Conservation (phyloP, 352 stramenopile species). For the Phytophthora hybrid region DNA sequence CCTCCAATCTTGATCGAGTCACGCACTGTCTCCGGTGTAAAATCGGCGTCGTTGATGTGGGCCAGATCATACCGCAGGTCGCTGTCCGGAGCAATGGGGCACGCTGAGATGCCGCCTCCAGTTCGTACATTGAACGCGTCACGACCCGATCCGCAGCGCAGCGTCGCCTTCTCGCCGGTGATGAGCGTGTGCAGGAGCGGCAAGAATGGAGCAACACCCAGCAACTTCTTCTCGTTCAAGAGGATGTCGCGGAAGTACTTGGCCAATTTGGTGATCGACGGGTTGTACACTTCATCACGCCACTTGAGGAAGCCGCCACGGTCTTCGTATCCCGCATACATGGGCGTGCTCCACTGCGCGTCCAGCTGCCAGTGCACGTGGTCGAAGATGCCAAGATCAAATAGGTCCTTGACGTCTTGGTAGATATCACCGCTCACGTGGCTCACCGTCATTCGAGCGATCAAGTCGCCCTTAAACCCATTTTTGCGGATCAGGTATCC, state of each 20-base stretch:
- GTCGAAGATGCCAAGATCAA: slow-evolving; percentile 39
- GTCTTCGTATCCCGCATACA: slow-evolving; percentile 41
- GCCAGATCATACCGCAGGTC: slow-evolving; percentile 41
- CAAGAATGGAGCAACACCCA: slow-evolving; percentile 46
- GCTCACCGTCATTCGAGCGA: slow-evolving; percentile 50
- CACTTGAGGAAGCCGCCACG: slow-evolving; percentile 41
- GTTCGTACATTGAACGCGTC: slow-evolving; percentile 50
- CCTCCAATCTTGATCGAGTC: slow-evolving; percentile 40
- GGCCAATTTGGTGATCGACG: slow-evolving; percentile 41
- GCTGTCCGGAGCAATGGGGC: slow-evolving; percentile 42
- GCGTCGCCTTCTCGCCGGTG: slow-evolving; percentile 32
- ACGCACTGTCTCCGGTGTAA: slow-evolving; percentile 41
- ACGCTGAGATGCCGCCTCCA: slow-evolving; percentile 43
- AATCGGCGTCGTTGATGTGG: slow-evolving; percentile 39
- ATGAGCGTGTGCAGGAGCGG: slow-evolving; percentile 41
- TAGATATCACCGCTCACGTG: slow-evolving; percentile 45
- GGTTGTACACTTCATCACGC: slow-evolving; percentile 49
- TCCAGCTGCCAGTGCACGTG: slow-evolving; percentile 55
- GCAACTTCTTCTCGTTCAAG: slow-evolving; percentile 35
- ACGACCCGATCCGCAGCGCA: slow-evolving; percentile 45
- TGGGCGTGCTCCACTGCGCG: slow-evolving; percentile 47
- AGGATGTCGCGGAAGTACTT: slow-evolving; percentile 40
- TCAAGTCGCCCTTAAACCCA: slow-evolving; percentile 43
- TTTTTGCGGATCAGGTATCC: slow-evolving; percentile 45
- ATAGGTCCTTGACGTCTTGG: slow-evolving; percentile 48